These are phyloP conservation scores for Gastrodia elata DNA, from an alignment of 106 monocot genomes.

Conservation along the genomic window DNA sequence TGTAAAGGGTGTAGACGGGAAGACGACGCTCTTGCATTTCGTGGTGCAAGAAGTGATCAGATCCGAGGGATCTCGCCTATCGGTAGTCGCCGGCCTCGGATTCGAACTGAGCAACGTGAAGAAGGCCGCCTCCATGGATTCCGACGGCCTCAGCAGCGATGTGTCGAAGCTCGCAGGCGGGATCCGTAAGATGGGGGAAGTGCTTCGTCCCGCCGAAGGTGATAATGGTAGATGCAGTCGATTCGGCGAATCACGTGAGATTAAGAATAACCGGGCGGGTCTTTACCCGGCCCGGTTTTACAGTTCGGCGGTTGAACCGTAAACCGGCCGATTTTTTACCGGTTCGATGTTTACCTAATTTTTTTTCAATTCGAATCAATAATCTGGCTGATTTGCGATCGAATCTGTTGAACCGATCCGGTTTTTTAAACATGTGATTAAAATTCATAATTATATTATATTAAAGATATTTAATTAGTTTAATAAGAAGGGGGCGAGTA, in stretches of 20 bases:
- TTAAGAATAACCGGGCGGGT: too few species aligned
- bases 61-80: slow-evolving; percentile 63
- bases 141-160: slow-evolving; percentile 65
- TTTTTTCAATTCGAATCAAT: too few species aligned
- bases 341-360: too few species aligned
- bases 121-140: slow-evolving; percentile 85
- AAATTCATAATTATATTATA: too few species aligned
- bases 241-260: slow-evolving; percentile 36
- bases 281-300: too few species aligned
- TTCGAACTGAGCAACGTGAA: slow-evolving; percentile 74
- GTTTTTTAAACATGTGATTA: too few species aligned
- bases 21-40: slow-evolving; percentile 86
- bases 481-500: too few species aligned
- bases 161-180: slow-evolving; percentile 64
- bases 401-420: too few species aligned
- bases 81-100: slow-evolving; percentile 47
- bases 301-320: too few species aligned
- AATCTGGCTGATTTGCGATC: too few species aligned
- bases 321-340: too few species aligned
- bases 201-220: slow-evolving; percentile 22
- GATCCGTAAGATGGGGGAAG: slow-evolving; percentile 43
- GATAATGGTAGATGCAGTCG: slow-evolving; percentile 1
- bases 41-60: slow-evolving; percentile 81
- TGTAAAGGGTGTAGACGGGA: slow-evolving; percentile 81
- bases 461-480: too few species aligned